These are phyloP conservation scores for Pneumocystis wakefieldiae DNA, from an alignment of 1,139 yeast species.

Conservation along the genomic window DNA sequence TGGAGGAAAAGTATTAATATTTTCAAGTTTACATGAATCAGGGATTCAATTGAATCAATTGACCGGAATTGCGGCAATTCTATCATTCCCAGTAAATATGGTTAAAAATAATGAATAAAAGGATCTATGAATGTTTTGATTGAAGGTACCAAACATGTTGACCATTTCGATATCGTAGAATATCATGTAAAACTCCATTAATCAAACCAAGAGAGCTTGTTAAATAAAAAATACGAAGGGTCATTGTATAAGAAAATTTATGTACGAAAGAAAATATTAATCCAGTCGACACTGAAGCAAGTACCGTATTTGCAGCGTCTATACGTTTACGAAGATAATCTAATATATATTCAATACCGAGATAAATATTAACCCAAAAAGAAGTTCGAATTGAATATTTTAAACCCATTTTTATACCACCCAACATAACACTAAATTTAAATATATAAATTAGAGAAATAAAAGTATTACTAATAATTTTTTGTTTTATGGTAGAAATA, in stretches of 20 bases:
- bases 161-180: not conserved
- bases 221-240: not conserved
- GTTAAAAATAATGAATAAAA: not conserved
- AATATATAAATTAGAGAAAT: not conserved
- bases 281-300: slow-evolving; percentile 25
- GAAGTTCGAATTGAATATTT: slow-evolving; percentile 34
- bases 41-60: slow-evolving; percentile 81
- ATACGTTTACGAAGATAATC: slow-evolving; percentile 42
- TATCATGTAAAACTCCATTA: not conserved
- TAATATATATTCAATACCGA: slow-evolving; percentile 46
- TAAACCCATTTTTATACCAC: slow-evolving; percentile 36
- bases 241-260: not conserved
- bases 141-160: slow-evolving; percentile 1
- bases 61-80: slow-evolving; percentile 80
- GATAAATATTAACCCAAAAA: slow-evolving; percentile 35
- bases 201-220: not conserved
- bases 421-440: slow-evolving; percentile 32
- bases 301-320: slow-evolving; percentile 48
- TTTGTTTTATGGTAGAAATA: slow-evolving; percentile 76
- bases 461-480: slow-evolving; percentile 38
- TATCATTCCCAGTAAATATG: slow-evolving; percentile 63
- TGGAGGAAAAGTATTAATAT: slow-evolving; percentile 68
- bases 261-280: not conserved
- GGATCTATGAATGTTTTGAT: not conserved
- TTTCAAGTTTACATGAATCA: slow-evolving; percentile 75